Base-by-base conservation (phyloP, 177 flowering plant genomes). In the Vitis hybrid region DNA sequence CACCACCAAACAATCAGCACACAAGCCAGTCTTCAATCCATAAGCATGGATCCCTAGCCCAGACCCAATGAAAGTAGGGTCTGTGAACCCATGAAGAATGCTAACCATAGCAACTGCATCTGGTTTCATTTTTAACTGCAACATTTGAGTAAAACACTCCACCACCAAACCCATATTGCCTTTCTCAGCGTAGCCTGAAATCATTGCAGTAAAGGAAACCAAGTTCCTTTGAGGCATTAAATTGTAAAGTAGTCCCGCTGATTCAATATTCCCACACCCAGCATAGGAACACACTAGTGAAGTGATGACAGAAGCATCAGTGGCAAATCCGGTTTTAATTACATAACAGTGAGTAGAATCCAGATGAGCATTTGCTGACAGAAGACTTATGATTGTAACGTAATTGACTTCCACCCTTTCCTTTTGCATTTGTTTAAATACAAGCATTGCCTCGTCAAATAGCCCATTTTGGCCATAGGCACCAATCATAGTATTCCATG, bases 401-500 rank as follows among this genome's bases (percentile, higher is more conserved):
- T 77, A 53, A 72, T 72, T 85, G 8, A 63, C 64, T 56, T 62
- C 68, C 3, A 75, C 70, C 26, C 29, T 13, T 62, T 77, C 74
- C 62, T 70, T 64, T 1, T 31, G 62, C 84, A 86, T 84, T 70
- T 48, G 29, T 45, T 79, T 80, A 69, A 86, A 86, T 8, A 78
- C 65, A 57, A 59, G 55, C 73, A 81, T 59, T 2, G 84, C 81
- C 66, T 81, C 76, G 5, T 75, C 68, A 19, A 62, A 71, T 19
- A 72, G 64, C 58, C 81, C 81, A 69, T 70, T 79, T 72, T 79
- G 76, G 55, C 77, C 81, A 63, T 79, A 82, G 0, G 81, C 84
- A 53, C 77, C 57, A 16, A 86, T 82, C 81, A 82, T 81, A 29
- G 82, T 82, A 58, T 84, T 84, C 87, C 89, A 84, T 11, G 89